These are phyloP conservation scores for Metarhizium brunneum DNA, from an alignment of 2,329 filamentous ascomycete species.

Conservation along the genomic window DNA sequence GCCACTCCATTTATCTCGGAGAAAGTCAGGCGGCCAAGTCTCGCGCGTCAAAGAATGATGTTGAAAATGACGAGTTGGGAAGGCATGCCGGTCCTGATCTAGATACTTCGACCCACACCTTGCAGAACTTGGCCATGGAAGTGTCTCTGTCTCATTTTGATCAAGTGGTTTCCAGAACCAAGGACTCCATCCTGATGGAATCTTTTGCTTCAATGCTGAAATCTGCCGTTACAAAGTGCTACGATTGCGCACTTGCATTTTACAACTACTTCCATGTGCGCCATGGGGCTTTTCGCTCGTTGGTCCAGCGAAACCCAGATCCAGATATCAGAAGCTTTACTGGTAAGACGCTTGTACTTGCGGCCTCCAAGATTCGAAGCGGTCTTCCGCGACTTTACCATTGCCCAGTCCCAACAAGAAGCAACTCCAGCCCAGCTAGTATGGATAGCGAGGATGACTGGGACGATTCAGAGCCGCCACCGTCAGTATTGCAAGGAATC, in stretches of 20 bases:
- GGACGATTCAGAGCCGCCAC: conserved; percentile 1
- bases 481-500: conserved; percentile 20
- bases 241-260: conserved; percentile 46
- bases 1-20: conserved; percentile 41
- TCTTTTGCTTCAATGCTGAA: conserved; percentile 40
- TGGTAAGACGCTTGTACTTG: conserved; percentile 40
- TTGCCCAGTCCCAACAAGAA: conserved; percentile 3
- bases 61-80: conserved; percentile 1
- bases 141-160: conserved; percentile 59
- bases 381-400: conserved; percentile 39
- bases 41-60: background rate
- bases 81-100: background rate
- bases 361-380: conserved; percentile 43
- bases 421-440: conserved; percentile 5
- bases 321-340: conserved; percentile 42
- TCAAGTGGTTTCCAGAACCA: conserved; percentile 63
- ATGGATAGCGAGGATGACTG: conserved; percentile 22
- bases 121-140: conserved; percentile 42
- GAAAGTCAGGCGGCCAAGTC: conserved; percentile 8
- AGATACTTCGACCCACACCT: conserved; percentile 9
- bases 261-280: conserved; percentile 52
- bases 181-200: conserved; percentile 56
- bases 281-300: conserved; percentile 48
- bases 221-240: conserved; percentile 37
- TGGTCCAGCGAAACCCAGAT: conserved; percentile 55